These are phyloP conservation scores for Trichoderma aggressivum DNA, from an alignment of 2,329 filamentous ascomycete species.

Conservation along the genomic window DNA sequence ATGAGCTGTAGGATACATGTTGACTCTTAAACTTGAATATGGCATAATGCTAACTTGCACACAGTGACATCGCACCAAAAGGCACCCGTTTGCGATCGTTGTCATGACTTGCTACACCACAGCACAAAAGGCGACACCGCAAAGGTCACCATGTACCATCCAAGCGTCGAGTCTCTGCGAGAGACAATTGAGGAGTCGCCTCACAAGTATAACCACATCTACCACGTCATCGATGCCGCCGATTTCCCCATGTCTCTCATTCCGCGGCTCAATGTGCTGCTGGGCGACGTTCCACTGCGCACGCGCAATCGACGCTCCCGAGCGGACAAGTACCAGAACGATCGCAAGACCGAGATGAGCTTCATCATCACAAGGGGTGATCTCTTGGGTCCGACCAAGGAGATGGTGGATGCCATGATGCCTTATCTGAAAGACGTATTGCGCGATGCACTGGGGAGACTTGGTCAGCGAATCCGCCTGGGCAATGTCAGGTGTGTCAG, in stretches of 20 bases:
- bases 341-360: constrained; percentile 72
- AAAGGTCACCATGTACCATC: constrained; percentile 67
- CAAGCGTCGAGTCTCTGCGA: constrained; percentile 74
- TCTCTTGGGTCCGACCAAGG: constrained; percentile 76
- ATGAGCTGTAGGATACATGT: constrained; percentile 5
- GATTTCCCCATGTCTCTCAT: constrained; percentile 95
- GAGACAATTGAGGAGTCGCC: constrained; percentile 86
- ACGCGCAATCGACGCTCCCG: constrained; percentile 77
- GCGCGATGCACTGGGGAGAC: constrained; percentile 67
- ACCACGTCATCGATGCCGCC: constrained; percentile 90
- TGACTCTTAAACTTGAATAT: not conserved
- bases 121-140: constrained; percentile 49
- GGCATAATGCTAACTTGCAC: not conserved
- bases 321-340: constrained; percentile 60
- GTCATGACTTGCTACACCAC: constrained; percentile 78
- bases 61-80: constrained; percentile 27
- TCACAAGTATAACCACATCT: constrained; percentile 87
- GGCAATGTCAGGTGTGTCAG: constrained; percentile 88
- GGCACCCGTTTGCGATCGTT: constrained; percentile 76
- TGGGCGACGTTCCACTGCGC: constrained; percentile 70
- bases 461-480: constrained; percentile 68
- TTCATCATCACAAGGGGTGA: constrained; percentile 91
- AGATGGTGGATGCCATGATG: constrained; percentile 82
- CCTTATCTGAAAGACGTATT: constrained; percentile 77
- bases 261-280: constrained; percentile 66